A percentile compares a stretch with the other conserved stretches of the same genome.
phyloP scores from a whole-genome alignment of 441 rosid species.

The Erodium moschatum region DNA sequence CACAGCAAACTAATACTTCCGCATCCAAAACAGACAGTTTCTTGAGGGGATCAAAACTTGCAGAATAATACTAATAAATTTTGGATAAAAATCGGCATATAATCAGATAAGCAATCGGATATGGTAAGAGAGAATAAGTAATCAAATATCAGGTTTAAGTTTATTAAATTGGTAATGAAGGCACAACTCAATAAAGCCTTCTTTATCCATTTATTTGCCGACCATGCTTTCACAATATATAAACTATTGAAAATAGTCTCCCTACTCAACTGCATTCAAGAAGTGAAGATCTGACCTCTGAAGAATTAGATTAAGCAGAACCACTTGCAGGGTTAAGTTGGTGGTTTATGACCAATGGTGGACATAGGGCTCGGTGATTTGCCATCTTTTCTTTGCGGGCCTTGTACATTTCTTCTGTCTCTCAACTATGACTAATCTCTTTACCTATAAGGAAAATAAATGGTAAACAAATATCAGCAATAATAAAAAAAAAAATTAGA shows the following conservation, averaged over 20 bases:
- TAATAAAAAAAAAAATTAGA: neutral
- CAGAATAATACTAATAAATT: neutral
- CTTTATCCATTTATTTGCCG: neutral
- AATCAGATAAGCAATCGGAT: neutral
- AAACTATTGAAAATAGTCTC: neutral
- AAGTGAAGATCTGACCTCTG: conserved; percentile 17
- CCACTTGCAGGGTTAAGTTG: conserved; percentile 31
- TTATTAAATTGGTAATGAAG: neutral
- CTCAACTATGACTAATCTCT: conserved; percentile 74
- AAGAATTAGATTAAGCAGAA: conserved; percentile 27
- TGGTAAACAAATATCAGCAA: conserved; percentile 8
- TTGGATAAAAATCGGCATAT: neutral
- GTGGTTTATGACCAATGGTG: conserved; percentile 61
- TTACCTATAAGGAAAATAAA: conserved; percentile 40
- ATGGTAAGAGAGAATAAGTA: neutral
- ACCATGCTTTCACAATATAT: neutral
- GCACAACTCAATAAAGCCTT: neutral
- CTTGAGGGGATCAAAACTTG: neutral
- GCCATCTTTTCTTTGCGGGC: conserved; percentile 68
- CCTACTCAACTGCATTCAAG: conserved; percentile 4
- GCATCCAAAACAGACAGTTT: neutral
- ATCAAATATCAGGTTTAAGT: neutral
- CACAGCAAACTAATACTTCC: neutral
- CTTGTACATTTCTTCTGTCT: conserved; percentile 86
- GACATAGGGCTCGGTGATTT: conserved; percentile 48